A percentile compares a stretch with the other conserved stretches of the same genome.
phyloP scores from a whole-genome alignment of 805 yeast species.

The Candida chilensis region DNA sequence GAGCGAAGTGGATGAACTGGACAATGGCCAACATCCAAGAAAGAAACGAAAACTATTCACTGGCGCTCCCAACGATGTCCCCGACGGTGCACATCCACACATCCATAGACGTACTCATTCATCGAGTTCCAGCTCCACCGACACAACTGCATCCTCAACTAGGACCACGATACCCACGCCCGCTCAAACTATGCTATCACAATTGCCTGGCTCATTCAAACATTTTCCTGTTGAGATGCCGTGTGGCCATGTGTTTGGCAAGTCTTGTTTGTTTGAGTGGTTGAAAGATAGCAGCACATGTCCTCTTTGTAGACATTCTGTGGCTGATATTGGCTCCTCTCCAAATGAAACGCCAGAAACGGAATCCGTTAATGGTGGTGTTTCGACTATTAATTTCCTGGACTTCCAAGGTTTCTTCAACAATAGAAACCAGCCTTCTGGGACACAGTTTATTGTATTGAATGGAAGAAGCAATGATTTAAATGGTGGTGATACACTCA shows the following conservation, averaged over 20 bases:
- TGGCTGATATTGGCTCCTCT: too few species aligned
- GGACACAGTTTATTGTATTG: too few species aligned
- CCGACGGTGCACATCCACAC: neutral
- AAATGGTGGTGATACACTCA: too few species aligned
- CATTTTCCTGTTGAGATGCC: conserved; percentile 29
- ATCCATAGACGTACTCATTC: too few species aligned
- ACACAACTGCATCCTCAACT: too few species aligned
- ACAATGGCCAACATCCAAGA: neutral
- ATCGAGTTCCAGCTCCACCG: too few species aligned
- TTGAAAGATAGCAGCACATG: conserved; percentile 26
- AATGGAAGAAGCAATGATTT: too few species aligned
- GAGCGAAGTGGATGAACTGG: neutral
- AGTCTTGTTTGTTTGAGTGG: conserved; percentile 32
- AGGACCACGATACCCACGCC: conserved; percentile 2
- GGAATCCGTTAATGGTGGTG: too few species aligned
- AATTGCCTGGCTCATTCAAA: neutral
- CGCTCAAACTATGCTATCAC: neutral
- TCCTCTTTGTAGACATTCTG: conserved; percentile 26
- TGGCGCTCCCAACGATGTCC: neutral
- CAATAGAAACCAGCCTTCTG: too few species aligned
- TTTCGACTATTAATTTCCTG: too few species aligned
- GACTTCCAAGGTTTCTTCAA: too few species aligned
- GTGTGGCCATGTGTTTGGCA: conserved; percentile 31
- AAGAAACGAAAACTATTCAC: neutral
- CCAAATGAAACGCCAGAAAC: too few species aligned